Percentiles rank a stretch among this genome's conserved stretches.
Evolutionary conservation across 2,329 filamentous ascomycete genomes (phyloP).

Genomic region (Fonsecaea nubica): DNA sequence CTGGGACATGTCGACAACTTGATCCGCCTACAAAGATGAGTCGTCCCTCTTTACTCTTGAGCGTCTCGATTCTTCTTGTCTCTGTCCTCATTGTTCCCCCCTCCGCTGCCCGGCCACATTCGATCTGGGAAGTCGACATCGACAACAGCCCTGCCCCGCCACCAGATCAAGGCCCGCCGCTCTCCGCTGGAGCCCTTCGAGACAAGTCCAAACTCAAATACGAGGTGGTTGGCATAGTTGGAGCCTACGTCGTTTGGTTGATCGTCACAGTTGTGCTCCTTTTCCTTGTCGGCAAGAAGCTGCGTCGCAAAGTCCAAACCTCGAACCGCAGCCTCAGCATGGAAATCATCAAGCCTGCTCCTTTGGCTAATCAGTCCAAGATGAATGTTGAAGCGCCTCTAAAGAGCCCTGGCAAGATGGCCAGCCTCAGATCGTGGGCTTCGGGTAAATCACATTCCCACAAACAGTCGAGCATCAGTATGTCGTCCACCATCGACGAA

Average conservation of each 20-base stretch:
- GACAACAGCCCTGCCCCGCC: constrained; percentile 64
- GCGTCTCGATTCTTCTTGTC: constrained; percentile 21
- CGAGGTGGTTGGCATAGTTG: constrained; percentile 83
- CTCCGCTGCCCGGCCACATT: constrained; percentile 30
- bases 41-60: constrained; percentile 16
- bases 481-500: constrained; percentile 73
- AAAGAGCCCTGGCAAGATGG: constrained; percentile 48
- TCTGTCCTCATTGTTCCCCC: constrained; percentile 21
- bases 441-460: constrained; percentile 46
- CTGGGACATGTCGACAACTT: constrained; percentile 29
- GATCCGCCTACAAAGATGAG: constrained; percentile 39
- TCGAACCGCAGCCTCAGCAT: constrained; percentile 61
- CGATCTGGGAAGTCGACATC: constrained; percentile 51
- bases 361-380: constrained; percentile 28
- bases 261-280: constrained; percentile 73
- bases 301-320: constrained; percentile 58
- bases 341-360: constrained; percentile 61
- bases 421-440: constrained; percentile 50
- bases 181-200: constrained; percentile 65
- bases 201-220: constrained; percentile 73
- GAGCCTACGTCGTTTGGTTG: constrained; percentile 79
- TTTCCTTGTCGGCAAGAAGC: constrained; percentile 65
- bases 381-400: constrained; percentile 32
- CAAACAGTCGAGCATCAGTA: constrained; percentile 62
- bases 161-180: constrained; percentile 65